These are phyloP conservation scores for Colletotrichum paranaense DNA, from an alignment of 2,329 filamentous ascomycete genomes.

Conservation along the genomic window DNA sequence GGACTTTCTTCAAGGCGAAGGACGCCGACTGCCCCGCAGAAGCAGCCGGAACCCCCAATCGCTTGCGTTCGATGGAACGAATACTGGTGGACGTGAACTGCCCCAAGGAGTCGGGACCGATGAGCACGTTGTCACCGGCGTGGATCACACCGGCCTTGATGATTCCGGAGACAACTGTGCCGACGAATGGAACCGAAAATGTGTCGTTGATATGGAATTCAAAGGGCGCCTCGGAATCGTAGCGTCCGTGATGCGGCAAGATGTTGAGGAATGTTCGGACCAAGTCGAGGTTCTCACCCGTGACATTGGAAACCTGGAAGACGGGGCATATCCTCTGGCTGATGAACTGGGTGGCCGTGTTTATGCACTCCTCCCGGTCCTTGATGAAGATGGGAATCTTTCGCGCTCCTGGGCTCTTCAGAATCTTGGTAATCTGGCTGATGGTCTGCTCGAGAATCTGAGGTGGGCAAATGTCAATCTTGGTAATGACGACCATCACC, in stretches of 20 bases:
- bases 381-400: slow-evolving; percentile 98
- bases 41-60: slow-evolving; percentile 87
- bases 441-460: slow-evolving; percentile 96
- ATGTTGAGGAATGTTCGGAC: slow-evolving; percentile 96
- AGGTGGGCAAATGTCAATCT: slow-evolving; percentile 97
- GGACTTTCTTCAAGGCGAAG: slow-evolving; percentile 88
- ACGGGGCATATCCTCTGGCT: slow-evolving; percentile 95
- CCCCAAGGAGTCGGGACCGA: slow-evolving; percentile 91
- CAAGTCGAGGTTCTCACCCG: slow-evolving; percentile 88
- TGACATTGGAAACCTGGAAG: slow-evolving; percentile 98
- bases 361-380: slow-evolving; percentile 89
- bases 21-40: slow-evolving; percentile 93
- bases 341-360: slow-evolving; percentile 95
- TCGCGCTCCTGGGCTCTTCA: slow-evolving; percentile 91
- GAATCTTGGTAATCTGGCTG: slow-evolving; percentile 88
- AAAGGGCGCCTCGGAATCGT: slow-evolving; percentile 87
- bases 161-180: slow-evolving; percentile 95
- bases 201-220: slow-evolving; percentile 98
- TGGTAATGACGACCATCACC: slow-evolving; percentile 97
- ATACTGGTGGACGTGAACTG: slow-evolving; percentile 90
- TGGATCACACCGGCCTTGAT: slow-evolving; percentile 90
- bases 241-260: slow-evolving; percentile 92
- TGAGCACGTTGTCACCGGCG: slow-evolving; percentile 86
- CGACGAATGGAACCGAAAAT: slow-evolving; percentile 96
- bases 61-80: slow-evolving; percentile 93